Percentiles rank a stretch among this genome's conserved stretches.
phyloP scores from a whole-genome alignment of 805 yeast genomes.

The Yarrowia yakushimensis region DNA sequence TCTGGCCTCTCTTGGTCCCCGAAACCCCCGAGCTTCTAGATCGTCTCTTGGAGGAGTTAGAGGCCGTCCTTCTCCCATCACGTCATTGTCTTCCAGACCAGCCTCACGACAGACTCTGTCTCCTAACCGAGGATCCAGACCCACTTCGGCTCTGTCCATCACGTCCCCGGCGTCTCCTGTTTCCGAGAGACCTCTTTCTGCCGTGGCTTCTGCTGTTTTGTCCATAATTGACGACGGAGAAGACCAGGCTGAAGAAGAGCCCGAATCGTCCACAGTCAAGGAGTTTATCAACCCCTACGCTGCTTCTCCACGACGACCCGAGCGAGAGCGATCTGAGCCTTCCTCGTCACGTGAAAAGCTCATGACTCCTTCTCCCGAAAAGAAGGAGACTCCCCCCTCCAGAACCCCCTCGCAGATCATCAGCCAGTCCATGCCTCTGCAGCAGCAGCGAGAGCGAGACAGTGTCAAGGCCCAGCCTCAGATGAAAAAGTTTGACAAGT shows the following conservation, averaged over 20 bases:
- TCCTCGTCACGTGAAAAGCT: background rate
- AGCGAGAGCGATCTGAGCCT: background rate
- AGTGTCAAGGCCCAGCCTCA: constrained; percentile 15
- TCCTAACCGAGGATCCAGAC: background rate
- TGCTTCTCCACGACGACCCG: background rate
- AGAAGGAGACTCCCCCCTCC: background rate
- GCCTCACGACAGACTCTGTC: background rate
- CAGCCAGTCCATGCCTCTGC: constrained; percentile 19
- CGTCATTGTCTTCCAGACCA: background rate
- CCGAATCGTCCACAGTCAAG: background rate
- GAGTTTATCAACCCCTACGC: constrained; percentile 20
- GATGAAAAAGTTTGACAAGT: constrained; percentile 11
- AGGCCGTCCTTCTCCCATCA: constrained; percentile 10
- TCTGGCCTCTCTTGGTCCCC: background rate
- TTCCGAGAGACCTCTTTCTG: background rate
- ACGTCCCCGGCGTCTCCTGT: background rate
- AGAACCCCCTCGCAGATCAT: background rate
- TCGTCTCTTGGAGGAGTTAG: constrained; percentile 2
- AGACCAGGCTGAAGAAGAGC: background rate
- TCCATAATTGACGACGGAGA: constrained; percentile 18
- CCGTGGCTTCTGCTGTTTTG: constrained; percentile 6
- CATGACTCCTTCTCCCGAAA: constrained; percentile 12
- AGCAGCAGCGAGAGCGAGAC: constrained; percentile 20
- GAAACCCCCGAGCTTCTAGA: background rate
- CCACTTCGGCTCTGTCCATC: background rate